Evolutionary conservation across 768 basidiomycete genomes (phyloP), one percentile per base, ranked within the genome.

Genomic region (Xerocomellus dryophilus): DNA sequence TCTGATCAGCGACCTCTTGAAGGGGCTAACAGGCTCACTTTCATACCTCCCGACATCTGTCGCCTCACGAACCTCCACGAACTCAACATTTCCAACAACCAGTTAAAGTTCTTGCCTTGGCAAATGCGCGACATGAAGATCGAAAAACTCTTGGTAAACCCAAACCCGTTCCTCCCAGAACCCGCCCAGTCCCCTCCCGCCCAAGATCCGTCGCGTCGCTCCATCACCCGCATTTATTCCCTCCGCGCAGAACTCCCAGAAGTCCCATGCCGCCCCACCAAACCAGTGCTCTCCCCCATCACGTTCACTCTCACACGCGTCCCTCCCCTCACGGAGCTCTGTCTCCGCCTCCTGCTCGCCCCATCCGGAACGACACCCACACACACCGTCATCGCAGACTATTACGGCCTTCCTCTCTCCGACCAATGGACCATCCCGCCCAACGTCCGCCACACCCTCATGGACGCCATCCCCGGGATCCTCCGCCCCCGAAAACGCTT

Each of bases 91-190:
- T 74, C 84, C 0, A 74, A 76, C 49, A 90, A 90, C 65, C 66
- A 70, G 31, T 68, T 90, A 2, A 61, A 65, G 50, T 86, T 79
- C 65, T 67, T 90, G 0, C 88, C 88, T 14, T 77, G 83, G 7
- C 86, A 90, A 63, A 77, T 90, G 64, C 66, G 77, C n/a, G 63
- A 70, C 29, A 82, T 88, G 79, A 73, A 65, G n/a, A 71, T 88
- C 2, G 63, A 63, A 18, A 72, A 64, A 9, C 70, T 89, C 6
- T 58, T 63, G 18, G 62, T 88, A 3, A 66, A 79, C 36, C 83
- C 82, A 0, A 90, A 91, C 57, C 86, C 80, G 0, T 90, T 87
- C 68, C 55, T 81, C 4, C 47, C 44, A 5, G 68, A 67, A 11
- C 73, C 73, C 7, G 53, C 73, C 67, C 21, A 56, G 35, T 47